Base-by-base conservation (phyloP, 768 basidiomycete species). In the Nidularia pulvinata region DNA sequence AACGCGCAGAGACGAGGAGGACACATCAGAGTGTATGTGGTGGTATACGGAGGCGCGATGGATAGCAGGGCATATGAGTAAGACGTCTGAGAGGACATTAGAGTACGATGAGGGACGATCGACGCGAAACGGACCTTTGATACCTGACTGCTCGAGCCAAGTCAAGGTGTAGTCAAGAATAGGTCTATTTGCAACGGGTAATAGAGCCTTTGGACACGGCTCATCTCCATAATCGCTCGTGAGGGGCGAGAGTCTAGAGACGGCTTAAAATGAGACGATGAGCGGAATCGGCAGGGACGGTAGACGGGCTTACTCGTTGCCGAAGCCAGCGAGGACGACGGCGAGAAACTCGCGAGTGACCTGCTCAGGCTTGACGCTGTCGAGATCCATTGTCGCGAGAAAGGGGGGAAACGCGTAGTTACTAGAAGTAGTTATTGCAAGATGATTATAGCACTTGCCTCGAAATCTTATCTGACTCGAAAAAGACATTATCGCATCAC, bases 131-230 rank as follows among this genome's bases (percentile, higher is more conserved):
- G 44, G 51, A 89, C 95, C 93, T 76, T 82, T 84, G 35, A 97
- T 84, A 19, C 93, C 92, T 9, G 93, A 86, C 42, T 89, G 82
- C 60, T 96, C 91, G 32, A 98, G 69, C 95, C 95, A 98, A 6
- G 82, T 76, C 30, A 98, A 76, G 6, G 83, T 80, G 59, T 91
- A 90, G 64, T 93, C 88, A 54, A 98, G 77, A 73, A 97, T 84
- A 1, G 95, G 93, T 57, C 79, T 88, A 62, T 97, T 96, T 25
- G 85, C 92, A 35, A 98, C 79, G 6, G 94, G 92, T 5, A 97
- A 77, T 6, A 98, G 73, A 6, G 94, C 89, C 65, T 98, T 98
- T 39, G 92, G 90, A 66, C 82, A 89, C 22, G 91, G 83, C 52
- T 86, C 85, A 48, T 92, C 91, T 52, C 91, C 92, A 63, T 91